Evolutionary conservation across 2,329 filamentous ascomycete species (phyloP), one percentile per base, ranked within the genome.

Genomic region (Sporothrix pseudoabietina): DNA sequence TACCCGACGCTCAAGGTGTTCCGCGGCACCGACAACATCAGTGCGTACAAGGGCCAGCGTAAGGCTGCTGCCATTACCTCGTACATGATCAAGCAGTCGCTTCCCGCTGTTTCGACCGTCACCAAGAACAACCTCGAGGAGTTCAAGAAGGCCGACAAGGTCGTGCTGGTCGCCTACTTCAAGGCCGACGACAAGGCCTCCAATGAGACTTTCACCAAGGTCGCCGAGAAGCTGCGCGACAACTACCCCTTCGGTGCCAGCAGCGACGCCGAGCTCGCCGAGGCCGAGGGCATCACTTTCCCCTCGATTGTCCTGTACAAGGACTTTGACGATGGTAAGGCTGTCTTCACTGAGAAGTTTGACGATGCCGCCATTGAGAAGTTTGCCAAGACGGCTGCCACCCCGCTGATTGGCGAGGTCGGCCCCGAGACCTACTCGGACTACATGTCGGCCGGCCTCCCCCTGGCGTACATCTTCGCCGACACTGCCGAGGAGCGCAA

Each of bases 1-100:
- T 99, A 99, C 88, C 96, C 96, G 76, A 99, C 96, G 77, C 90
- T 99, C 81, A 99, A 98, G 91, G 90, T 99, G 85, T 99, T 99
- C 94, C 94, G 95, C 79, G 95, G 96, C 78, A 84, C 85, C 59
- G 93, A 98, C 12, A 93, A 92, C 82, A 84, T 93, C 81, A 87
- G 89, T 77, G 91, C 94, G 76, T 99, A 99, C 86, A 87, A 87
- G 79, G 96, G 96, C 81, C 91, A 94, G 84, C 90, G 96, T 83
- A 97, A 98, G 87, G 91, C 94, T 77, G 90, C 89, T 83, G 87
- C 87, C 76, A 91, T 91, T 81, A 87, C 88, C 66, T 91, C 90
- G 35, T 98, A 97, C 88, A 99, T 99, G 96, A 92, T 94, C 83
- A 99, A 98, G 89, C 96, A 98, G 86, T 93, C 93, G 35, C 89